Base-by-base conservation (phyloP, 176 grass and related monocot genomes). In the Oryza meridionalis region DNA sequence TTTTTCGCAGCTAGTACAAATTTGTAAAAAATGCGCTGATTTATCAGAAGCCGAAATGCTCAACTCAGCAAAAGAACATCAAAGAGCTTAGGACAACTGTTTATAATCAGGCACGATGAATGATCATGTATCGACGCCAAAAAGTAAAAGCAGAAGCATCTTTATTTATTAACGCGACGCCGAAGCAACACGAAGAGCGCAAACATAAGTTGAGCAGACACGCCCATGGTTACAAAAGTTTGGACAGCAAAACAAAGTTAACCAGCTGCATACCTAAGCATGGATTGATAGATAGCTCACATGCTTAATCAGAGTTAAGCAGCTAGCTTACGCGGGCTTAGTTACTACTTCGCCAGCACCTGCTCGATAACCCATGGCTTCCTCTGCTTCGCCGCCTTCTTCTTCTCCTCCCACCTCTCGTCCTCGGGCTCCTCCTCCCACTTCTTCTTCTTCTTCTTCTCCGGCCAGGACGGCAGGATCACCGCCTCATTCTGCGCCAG, bases 381-480 rank as follows among this genome's bases (percentile, higher is more conserved):
- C 11, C 6, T 50, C 58, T 80, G n/a, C 75, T 46, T 29, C 70
- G 21, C 46, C 35, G 53, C 22, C 59, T 3, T 4, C 32, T 1
- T 2, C 29, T 77, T 79, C 26, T 50, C 58, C 65, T 55, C 17
- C 42, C 7, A 5, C 70, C 35, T 22, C 61, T 84, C 66, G 3
- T 74, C 37, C 65, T 55, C 19, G 73, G 37, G 72, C 12, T 68
- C 15, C 12, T 64, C 15, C 51, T 31, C 40, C 42, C 10, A 10
- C 55, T 65, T 13, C 55, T 65, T 13, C 67, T 72, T 72, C 7
- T 74, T 38, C 85, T 46, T 79, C 22, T 80, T 73, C 76, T 44
- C 69, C 4, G 87, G 87, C 72, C 65, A 82, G 2, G 89, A 83
- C 7, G 96, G 91, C 35, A 94, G 24, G 35, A 98, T 95, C 45